phyloP scores from a whole-genome alignment of 768 basidiomycete species.

The Naganishia antarctica region DNA sequence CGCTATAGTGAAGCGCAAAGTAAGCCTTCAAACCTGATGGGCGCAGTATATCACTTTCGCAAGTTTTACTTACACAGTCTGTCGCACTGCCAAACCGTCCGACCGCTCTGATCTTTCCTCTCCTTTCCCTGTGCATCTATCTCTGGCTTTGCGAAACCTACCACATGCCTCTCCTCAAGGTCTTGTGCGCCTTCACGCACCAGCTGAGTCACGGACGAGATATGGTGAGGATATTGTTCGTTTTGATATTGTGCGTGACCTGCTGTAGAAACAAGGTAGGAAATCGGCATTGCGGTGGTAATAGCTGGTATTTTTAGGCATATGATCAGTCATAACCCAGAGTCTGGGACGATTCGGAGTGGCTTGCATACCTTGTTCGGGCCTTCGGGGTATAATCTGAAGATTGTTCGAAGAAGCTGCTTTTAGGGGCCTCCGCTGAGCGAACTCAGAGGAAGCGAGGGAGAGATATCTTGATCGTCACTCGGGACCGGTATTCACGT shows the following conservation, averaged over 20 bases:
- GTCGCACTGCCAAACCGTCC: slow-evolving; percentile 34
- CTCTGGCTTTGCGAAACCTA: slow-evolving; percentile 35
- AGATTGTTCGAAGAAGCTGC: no score
- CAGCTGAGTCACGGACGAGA: slow-evolving; percentile 37
- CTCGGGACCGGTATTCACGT: no score
- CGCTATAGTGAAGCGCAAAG: slow-evolving; percentile 25
- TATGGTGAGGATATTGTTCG: slow-evolving; percentile 38
- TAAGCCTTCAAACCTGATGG: no score
- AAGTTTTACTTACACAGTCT: slow-evolving; percentile 39
- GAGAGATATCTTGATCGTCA: no score
- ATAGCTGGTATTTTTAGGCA: no score
- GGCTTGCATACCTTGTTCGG: no score
- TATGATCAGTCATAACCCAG: no score
- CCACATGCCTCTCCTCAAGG: slow-evolving; percentile 37
- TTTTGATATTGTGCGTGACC: slow-evolving; percentile 43
- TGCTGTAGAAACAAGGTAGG: slow-evolving; percentile 44
- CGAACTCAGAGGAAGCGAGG: no score
- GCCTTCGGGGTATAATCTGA: no score
- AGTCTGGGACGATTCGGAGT: no score
- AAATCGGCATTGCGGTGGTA: slow-evolving; percentile 27
- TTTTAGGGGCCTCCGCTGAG: no score
- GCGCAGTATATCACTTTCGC: no score
- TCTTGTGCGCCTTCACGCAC: slow-evolving; percentile 39
- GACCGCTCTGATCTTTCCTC: neutral
- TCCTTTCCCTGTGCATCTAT: slow-evolving; percentile 9